Base-by-base conservation (phyloP, 768 basidiomycete species). In the Rhizopogon vulgaris region DNA sequence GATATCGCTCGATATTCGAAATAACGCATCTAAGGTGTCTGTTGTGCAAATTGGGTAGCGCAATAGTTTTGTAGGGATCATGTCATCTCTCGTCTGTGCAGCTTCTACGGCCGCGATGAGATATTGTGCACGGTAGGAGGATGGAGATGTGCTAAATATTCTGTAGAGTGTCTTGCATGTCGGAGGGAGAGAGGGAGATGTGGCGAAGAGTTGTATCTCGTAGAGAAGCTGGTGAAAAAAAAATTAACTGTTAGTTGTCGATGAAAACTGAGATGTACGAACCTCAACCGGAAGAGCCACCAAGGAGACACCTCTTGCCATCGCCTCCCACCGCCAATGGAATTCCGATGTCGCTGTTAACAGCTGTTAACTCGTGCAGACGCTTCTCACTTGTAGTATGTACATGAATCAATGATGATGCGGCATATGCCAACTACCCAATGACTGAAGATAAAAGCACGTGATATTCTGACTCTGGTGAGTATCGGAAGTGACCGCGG, bases 151-250 rank as follows among this genome's bases (percentile, higher is more conserved):
- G 8, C 72, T 66, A 70, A 86, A 87, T 12, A 86, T 70, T 12
- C 63, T 38, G 54, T 79, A 64, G 17, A 94, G 64, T 37, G 73
- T 65, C 53, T 69, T 77, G 55, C 78, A 87, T 30, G 78, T 70
- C 47, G 68, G 67, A 0, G 91, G 90, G 7, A 96, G 70, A 34
- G 70, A 60, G 15, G 79, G 72, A 3, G 88, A 90, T 6, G 82
- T 69, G 0, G 90, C 83, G 56, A 74, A 74, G 15, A 88, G 75
- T 57, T 93, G 87, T 12, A 95, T 76, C 51, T 92, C 81, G 58
- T 87, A 85, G 0, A 94, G 67, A 8, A 97, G 75, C 93, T 94
- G 37, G 54, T 60, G 60, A 51, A 60, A 39, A 10, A 14, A 32
- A 25, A 18, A 38, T 32, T 41, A 38, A 25, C 48, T 52, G 27